These are phyloP conservation scores for Austropuccinia psidii DNA, from an alignment of 1,284 basidiomycete genomes.

Conservation along the genomic window DNA sequence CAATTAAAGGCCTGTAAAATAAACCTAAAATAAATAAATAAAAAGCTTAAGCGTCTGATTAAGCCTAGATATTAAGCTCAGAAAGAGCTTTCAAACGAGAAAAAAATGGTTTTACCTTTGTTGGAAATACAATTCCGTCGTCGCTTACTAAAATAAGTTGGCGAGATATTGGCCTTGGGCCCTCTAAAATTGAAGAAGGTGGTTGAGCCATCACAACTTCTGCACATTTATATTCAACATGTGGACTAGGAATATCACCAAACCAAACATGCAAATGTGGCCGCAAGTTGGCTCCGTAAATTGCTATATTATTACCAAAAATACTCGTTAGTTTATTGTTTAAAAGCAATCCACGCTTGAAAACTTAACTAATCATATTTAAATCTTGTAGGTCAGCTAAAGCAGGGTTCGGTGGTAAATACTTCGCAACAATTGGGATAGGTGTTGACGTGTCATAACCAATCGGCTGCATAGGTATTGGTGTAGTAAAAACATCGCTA, in stretches of 20 bases:
- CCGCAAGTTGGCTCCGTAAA: slow-evolving; percentile 78
- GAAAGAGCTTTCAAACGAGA: background rate
- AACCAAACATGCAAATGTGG: slow-evolving; percentile 75
- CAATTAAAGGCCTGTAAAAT: slow-evolving; percentile 15
- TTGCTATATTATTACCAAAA: slow-evolving; percentile 68
- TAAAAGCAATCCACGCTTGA: slow-evolving; percentile 49
- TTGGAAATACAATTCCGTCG: slow-evolving; percentile 86
- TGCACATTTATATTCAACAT: slow-evolving; percentile 77
- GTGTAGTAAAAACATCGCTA: slow-evolving; percentile 42
- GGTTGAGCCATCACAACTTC: slow-evolving; percentile 57
- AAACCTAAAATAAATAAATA: background rate
- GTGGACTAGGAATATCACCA: slow-evolving; percentile 73
- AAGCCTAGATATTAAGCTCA: background rate
- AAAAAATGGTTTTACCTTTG: slow-evolving; percentile 53
- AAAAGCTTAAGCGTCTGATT: background rate
- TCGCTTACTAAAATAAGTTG: slow-evolving; percentile 76
- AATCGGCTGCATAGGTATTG: slow-evolving; percentile 49
- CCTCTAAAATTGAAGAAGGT: slow-evolving; percentile 39
- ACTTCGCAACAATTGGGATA: slow-evolving; percentile 22
- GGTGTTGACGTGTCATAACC: slow-evolving; percentile 42
- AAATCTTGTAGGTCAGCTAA: slow-evolving; percentile 63
- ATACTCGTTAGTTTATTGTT: slow-evolving; percentile 62
- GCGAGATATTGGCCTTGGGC: slow-evolving; percentile 45
- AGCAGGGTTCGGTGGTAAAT: background rate
- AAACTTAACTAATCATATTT: slow-evolving; percentile 73